These are phyloP conservation scores for Cercospora canescens DNA, from an alignment of 2,329 filamentous ascomycete species.

Conservation along the genomic window DNA sequence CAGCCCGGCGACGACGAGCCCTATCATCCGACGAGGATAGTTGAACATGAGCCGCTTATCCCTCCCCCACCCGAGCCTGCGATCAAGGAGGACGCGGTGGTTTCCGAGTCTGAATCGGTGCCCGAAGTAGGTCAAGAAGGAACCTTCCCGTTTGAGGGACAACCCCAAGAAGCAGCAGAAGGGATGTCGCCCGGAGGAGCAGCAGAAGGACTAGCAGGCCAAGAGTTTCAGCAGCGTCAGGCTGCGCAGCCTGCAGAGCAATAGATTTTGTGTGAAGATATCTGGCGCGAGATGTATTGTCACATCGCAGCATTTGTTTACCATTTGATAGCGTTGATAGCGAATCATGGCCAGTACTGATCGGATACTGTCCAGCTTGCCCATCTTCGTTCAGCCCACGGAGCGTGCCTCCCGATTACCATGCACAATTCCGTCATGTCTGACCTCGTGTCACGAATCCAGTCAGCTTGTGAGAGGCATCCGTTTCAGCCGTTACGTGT, in stretches of 20 bases:
- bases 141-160: background rate
- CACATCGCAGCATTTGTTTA: background rate
- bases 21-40: conserved; percentile 18
- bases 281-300: background rate
- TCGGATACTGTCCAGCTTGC: background rate
- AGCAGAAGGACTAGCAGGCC: background rate
- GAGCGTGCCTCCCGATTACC: too few relatives aligned
- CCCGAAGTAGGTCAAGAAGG: background rate
- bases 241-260: background rate
- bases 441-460: background rate
- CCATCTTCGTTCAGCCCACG: background rate
- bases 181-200: background rate
- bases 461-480: background rate
- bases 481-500: background rate
- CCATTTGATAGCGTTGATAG: conserved; percentile 10
- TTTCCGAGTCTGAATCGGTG: background rate
- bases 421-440: background rate
- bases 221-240: background rate
- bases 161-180: background rate
- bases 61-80: background rate
- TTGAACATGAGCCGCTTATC: background rate
- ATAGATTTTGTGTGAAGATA: background rate
- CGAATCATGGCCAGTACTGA: background rate
- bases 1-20: conserved; percentile 15
- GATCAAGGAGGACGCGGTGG: background rate